Percentiles rank a stretch among this genome's conserved stretches.
Evolutionary conservation across 1,139 yeast species (phyloP).

Genomic region (Taphrina pruni): DNA sequence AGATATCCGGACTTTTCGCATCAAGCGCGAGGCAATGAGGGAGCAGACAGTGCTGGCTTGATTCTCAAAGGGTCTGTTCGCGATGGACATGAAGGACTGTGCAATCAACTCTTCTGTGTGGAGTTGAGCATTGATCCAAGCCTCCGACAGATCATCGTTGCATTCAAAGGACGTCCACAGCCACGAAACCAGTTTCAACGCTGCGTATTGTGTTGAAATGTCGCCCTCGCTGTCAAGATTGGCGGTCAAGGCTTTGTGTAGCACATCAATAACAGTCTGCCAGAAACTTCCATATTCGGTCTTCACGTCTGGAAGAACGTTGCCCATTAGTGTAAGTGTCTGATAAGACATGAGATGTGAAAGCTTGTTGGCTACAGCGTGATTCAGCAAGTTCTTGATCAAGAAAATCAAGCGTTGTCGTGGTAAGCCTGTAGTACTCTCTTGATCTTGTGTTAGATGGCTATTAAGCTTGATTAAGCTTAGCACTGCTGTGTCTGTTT

Average conservation of each 20-base stretch:
- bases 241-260: slow-evolving; percentile 51
- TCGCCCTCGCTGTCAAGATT: slow-evolving; percentile 50
- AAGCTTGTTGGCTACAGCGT: slow-evolving; percentile 41
- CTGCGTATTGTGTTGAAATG: slow-evolving; percentile 57
- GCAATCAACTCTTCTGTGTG: slow-evolving; percentile 7
- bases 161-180: slow-evolving; percentile 50
- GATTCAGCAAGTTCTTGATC: slow-evolving; percentile 43
- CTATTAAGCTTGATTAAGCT: slow-evolving; percentile 61
- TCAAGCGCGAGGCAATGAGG: slow-evolving; percentile 52
- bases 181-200: slow-evolving; percentile 57
- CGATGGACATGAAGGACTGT: slow-evolving; percentile 6
- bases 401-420: slow-evolving; percentile 57
- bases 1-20: slow-evolving; percentile 8
- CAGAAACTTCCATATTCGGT: slow-evolving; percentile 48
- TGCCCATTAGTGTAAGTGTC: slow-evolving; percentile 59
- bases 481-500: slow-evolving; percentile 56
- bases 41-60: slow-evolving; percentile 55
- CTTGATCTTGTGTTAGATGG: slow-evolving; percentile 54
- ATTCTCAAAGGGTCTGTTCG: not conserved
- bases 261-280: slow-evolving; percentile 46
- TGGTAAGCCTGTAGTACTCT: slow-evolving; percentile 55
- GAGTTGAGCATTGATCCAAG: slow-evolving; percentile 26
- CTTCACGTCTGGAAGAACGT: slow-evolving; percentile 53
- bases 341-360: slow-evolving; percentile 62
- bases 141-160: slow-evolving; percentile 49